Evolutionary conservation across 768 basidiomycete genomes (phyloP), one percentile per base, ranked within the genome.

Genomic region (Favolaschia claudopus): DNA sequence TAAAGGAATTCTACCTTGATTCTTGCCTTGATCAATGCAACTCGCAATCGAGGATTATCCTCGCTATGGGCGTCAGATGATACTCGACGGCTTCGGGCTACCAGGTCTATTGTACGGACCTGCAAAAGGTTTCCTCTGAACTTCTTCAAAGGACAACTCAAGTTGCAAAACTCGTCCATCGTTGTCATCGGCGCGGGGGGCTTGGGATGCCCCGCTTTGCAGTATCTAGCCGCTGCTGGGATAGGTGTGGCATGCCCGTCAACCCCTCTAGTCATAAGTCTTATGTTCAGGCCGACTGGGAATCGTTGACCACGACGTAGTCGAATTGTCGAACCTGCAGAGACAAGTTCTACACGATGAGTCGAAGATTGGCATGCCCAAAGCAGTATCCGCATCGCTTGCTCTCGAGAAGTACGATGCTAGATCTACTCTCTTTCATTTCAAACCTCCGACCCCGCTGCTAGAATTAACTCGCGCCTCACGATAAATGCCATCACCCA

Each of bases 51-150:
- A 82, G 49, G 95, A 98, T 65, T 98, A 96, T 72, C 78, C 81
- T 66, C 83, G 96, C 55, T 99, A 98, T 86, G 95, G 96, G 39
- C 82, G 97, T 52, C 96, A 99, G 71, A 96, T 99, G 95, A 94
- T 98, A 55, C 76, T 97, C 51, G 87, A 93, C 55, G 89, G 88
- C 17, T 89, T 97, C 70, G 96, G 96, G 9, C 80, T 98, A 2
- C 80, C 85, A 75, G 96, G 96, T 91, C 55, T 43, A 76, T 57
- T 36, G 32, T 31, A 25, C 27, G n/a, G 31, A 44, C 47, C 40
- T 32, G 20, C 34, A 12, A 19, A 24, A 7, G 17, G 4, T 19
- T n/a, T 25, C 12, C 46, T 34, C 13, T 27, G 29, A 66, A 60
- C 34, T 7, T 22, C 47, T 31, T 44, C 17, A n/a, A 66, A 96